phyloP scores from a whole-genome alignment of 257 asterid species.

The Salvia splendens region DNA sequence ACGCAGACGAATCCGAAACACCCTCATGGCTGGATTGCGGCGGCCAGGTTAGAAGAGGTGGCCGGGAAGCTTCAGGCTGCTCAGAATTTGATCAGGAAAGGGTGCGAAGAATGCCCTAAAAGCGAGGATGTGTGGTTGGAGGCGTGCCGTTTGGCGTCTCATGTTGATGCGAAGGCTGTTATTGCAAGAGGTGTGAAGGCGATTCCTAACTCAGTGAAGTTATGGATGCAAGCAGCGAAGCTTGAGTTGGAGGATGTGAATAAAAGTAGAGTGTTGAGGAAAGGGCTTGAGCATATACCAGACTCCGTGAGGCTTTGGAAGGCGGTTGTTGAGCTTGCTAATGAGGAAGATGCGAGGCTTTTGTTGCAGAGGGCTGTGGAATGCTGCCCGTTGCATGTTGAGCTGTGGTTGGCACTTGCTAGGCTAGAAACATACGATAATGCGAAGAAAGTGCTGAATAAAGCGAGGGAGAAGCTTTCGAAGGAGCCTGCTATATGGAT shows the following conservation, averaged over 20 bases:
- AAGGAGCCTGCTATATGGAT: slow-evolving; percentile 95
- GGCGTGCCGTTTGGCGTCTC: slow-evolving; percentile 79
- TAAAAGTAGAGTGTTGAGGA: slow-evolving; percentile 76
- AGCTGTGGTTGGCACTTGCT: slow-evolving; percentile 90
- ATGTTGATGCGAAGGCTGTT: slow-evolving; percentile 80
- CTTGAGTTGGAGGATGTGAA: slow-evolving; percentile 71
- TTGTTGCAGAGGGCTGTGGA: slow-evolving; percentile 85
- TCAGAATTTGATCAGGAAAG: slow-evolving; percentile 64
- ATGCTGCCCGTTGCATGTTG: slow-evolving; percentile 67
- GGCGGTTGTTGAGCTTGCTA: slow-evolving; percentile 79
- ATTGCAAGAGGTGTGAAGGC: slow-evolving; percentile 79
- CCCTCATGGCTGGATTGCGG: slow-evolving; percentile 97
- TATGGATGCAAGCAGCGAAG: slow-evolving; percentile 92
- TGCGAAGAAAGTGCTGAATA: slow-evolving; percentile 83
- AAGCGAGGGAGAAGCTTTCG: slow-evolving; percentile 75
- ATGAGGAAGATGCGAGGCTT: slow-evolving; percentile 76
- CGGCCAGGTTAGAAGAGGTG: slow-evolving; percentile 95
- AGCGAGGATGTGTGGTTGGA: slow-evolving; percentile 95
- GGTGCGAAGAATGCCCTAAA: slow-evolving; percentile 86
- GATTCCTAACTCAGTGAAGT: slow-evolving; percentile 80
- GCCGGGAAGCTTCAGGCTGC: slow-evolving; percentile 85
- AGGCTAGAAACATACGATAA: slow-evolving; percentile 49
- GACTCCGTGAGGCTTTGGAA: slow-evolving; percentile 67
- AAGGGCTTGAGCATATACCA: slow-evolving; percentile 81
- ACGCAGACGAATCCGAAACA: slow-evolving; percentile 88